A percentile compares a stretch with the other conserved stretches of the same genome.
These are phyloP conservation scores for Leccinum holopus DNA, from an alignment of 1,284 basidiomycete genomes.

Conservation along the genomic window DNA sequence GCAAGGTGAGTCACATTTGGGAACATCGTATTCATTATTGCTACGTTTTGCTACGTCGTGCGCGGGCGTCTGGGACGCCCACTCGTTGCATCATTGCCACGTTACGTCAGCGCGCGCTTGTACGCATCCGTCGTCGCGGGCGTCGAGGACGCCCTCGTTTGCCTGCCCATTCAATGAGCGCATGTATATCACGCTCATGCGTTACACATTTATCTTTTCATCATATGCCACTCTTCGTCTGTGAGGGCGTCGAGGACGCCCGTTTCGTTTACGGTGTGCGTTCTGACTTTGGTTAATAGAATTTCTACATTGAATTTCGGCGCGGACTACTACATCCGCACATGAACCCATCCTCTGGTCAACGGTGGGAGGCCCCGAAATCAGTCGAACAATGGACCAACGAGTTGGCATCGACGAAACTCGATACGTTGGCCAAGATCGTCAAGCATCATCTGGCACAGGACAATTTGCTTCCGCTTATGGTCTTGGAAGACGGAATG, in stretches of 20 bases:
- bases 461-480: neutral
- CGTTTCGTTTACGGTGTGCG: neutral
- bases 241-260: neutral
- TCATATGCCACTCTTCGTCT: neutral
- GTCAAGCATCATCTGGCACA: neutral
- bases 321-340: constrained; percentile 7
- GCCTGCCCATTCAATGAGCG: no score
- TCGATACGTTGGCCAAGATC: neutral
- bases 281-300: neutral
- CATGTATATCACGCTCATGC: no score
- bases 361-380: neutral
- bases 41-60: no score
- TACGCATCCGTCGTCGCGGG: no score
- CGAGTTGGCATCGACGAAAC: neutral
- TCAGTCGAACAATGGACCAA: neutral
- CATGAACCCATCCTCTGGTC: constrained; percentile 1
- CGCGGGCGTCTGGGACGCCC: no score
- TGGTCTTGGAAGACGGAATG: neutral
- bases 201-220: no score
- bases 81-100: no score
- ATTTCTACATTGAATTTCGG: constrained; percentile 16
- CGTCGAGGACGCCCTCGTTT: no score
- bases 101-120: no score
- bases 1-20: neutral
- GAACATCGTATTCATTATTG: no score